Evolutionary conservation across 2,329 filamentous ascomycete genomes (phyloP).

Genomic region (Aspergillus japonicus): DNA sequence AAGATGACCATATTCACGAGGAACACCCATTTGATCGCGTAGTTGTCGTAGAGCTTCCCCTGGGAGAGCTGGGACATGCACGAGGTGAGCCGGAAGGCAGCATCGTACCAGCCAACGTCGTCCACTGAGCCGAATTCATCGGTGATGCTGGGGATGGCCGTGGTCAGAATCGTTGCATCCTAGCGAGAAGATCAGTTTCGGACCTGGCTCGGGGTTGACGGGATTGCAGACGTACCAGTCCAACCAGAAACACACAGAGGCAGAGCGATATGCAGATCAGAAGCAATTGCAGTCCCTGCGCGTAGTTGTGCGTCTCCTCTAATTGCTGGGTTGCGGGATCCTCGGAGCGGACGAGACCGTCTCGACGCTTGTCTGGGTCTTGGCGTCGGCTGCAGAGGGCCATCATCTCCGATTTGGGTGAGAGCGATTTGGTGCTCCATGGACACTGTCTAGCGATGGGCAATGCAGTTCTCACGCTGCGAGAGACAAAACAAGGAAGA

Average conservation of each 20-base stretch:
- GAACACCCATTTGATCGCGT: not conserved
- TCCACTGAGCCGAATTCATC: not conserved
- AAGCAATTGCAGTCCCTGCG: not conserved
- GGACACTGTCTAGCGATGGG: no score
- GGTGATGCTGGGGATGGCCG: not conserved
- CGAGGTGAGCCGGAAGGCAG: not conserved
- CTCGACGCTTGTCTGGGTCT: no score
- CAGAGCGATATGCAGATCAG: conserved; percentile 5
- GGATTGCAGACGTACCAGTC: not conserved
- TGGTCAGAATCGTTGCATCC: conserved; percentile 2
- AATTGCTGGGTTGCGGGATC: no score
- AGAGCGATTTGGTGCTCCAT: no score
- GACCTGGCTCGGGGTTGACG: not conserved
- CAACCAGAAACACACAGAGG: conserved; percentile 4
- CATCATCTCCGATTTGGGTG: no score
- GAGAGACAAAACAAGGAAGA: no score
- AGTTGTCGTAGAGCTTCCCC: conserved; percentile 1
- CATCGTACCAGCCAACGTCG: conserved; percentile 3
- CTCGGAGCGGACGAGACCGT: no score
- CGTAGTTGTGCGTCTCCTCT: not conserved
- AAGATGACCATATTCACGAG: not conserved
- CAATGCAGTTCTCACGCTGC: no score
- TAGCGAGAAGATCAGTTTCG: not conserved
- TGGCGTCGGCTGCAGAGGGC: no score
- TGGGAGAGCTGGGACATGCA: conserved; percentile 1